Conservation (phyloP, 2,329 filamentous ascomycete genomes). For the Fusarium sp. region DNA sequence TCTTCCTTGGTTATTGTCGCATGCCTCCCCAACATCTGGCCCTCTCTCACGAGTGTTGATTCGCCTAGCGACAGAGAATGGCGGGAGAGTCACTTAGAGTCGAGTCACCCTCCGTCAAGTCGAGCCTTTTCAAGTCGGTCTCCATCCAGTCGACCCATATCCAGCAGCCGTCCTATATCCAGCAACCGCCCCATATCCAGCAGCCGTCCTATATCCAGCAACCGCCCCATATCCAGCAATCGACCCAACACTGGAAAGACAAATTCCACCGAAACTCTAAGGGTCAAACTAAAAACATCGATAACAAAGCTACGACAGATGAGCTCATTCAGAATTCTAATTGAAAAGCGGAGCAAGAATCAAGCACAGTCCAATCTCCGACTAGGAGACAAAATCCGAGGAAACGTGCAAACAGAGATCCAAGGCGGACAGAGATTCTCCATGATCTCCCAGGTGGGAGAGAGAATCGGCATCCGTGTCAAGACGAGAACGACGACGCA, state of each 20-base stretch:
- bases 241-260: slow-evolving; percentile 4
- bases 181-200: background rate
- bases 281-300: slow-evolving; percentile 6
- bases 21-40: slow-evolving; percentile 55
- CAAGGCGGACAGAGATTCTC: slow-evolving; percentile 42
- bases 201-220: no score
- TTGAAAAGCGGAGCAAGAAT: slow-evolving; percentile 39
- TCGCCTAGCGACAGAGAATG: slow-evolving; percentile 2
- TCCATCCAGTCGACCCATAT: background rate
- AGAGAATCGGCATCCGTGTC: slow-evolving; percentile 38
- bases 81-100: background rate
- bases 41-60: slow-evolving; percentile 15
- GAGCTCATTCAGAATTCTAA: background rate
- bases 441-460: slow-evolving; percentile 39
- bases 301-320: slow-evolving; percentile 6
- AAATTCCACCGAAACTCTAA: background rate
- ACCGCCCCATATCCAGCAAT: no score
- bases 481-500: slow-evolving; percentile 38
- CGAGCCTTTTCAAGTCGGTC: background rate
- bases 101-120: background rate
- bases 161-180: background rate
- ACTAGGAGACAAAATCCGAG: slow-evolving; percentile 47
- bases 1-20: slow-evolving; percentile 57
- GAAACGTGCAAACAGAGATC: slow-evolving; percentile 50
- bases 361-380: slow-evolving; percentile 41